Conservation (phyloP, 2,329 filamentous ascomycete species). For the Colletotrichum euphorbiae region DNA sequence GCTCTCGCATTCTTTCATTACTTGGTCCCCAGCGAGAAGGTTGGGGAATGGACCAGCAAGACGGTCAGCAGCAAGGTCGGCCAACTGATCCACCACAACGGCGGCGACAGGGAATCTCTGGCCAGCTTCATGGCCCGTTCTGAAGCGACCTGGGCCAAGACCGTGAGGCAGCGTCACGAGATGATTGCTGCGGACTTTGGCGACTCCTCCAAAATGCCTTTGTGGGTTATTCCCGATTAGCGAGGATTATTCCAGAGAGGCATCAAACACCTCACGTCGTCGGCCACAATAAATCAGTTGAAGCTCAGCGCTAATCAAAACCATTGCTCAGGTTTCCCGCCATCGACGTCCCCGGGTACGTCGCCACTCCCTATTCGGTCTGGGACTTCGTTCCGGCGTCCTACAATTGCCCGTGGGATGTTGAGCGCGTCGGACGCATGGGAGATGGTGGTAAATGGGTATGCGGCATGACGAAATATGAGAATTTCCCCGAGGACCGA, state of each 20-base stretch:
- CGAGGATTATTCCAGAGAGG: too few species aligned
- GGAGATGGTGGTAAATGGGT: conserved; percentile 58
- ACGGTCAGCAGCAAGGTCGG: conserved; percentile 34
- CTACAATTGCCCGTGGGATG: conserved; percentile 54
- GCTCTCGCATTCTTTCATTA: conserved; percentile 43
- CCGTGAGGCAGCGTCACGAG: conserved; percentile 46
- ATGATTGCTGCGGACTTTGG: conserved; percentile 43
- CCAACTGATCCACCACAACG: background rate
- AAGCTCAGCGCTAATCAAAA: background rate
- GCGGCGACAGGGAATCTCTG: conserved; percentile 29
- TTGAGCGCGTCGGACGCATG: conserved; percentile 52
- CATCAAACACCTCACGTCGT: too few species aligned
- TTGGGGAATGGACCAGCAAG: conserved; percentile 43
- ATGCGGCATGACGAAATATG: conserved; percentile 53
- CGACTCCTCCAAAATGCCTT: conserved; percentile 43
- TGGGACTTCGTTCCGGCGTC: conserved; percentile 55
- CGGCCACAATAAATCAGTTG: too few species aligned
- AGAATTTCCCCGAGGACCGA: conserved; percentile 41
- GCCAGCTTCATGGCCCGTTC: conserved; percentile 40
- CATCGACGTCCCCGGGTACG: conserved; percentile 35
- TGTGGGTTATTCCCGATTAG: conserved; percentile 19
- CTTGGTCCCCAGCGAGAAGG: conserved; percentile 40
- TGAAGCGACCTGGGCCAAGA: conserved; percentile 46
- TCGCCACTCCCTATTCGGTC: conserved; percentile 48
- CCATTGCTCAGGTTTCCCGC: conserved; percentile 42